Base-by-base conservation (phyloP, 306 rosid genomes). In the Chamaecrista fasciculata region DNA sequence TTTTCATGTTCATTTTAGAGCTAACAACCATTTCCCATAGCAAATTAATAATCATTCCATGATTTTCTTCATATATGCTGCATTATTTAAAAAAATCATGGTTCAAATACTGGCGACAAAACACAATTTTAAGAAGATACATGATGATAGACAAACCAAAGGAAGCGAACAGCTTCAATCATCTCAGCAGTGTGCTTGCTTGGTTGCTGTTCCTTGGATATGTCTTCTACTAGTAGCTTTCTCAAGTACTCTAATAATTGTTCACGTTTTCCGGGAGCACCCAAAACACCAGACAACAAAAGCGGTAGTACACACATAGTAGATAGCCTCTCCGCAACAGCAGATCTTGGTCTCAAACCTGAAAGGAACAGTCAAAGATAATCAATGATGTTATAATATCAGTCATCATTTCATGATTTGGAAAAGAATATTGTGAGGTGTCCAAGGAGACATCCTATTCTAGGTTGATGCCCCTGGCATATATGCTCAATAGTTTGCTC, bases 11-110 rank as follows among this genome's bases (percentile, higher is more conserved):
- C 62, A 79, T 53, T 33, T 86, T 83, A 39, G 96, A 80, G 86
- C 92, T 86, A 66, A 94, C 97, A 70, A 94, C 96, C 99, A 94
- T 91, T 85, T 94, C 99, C 99, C 97, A 94, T 39, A 91, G 87
- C 70, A 94, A 86, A 72, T 88, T 87, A 77, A 94, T 85, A 52
- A 94, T 78, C 89, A 87, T 75, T 8, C 75, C 78, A 56, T 94
- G 97, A 67, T 91, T 89, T 62, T 82, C 88, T 62, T 89, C 92
- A 56, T 76, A 74, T 53, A 90, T 91, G 83, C 97, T 94, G 92
- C 88, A 87, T 51, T 69, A 63, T 14, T 29, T 67, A 78, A 80
- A 80, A 74, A 36, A 43, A 57, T 66, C 23, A 39, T 44, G 36
- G 70, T 50, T 67, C 18, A 58, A 33, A 60, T 65, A 78, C 46